phyloP scores from a whole-genome alignment of 164 flowering plant genomes.

The Nymphaea thermarum region DNA sequence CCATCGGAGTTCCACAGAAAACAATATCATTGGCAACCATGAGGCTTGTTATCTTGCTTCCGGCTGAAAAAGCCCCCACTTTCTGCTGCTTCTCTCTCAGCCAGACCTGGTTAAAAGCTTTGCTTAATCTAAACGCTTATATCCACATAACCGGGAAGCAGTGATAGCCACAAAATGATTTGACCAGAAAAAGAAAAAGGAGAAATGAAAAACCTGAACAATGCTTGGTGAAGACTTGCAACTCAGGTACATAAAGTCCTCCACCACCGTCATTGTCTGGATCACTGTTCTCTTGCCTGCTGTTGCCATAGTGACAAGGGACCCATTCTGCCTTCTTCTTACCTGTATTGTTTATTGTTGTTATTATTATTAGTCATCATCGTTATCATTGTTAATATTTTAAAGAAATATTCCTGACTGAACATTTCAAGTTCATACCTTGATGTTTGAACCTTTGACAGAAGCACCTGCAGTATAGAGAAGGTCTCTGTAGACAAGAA shows the following conservation, averaged over 20 bases:
- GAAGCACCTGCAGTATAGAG: constrained; percentile 37
- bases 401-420: too few species aligned
- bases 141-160: not conserved
- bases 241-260: constrained; percentile 65
- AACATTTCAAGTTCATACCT: constrained; percentile 22
- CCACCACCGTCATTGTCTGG: constrained; percentile 54
- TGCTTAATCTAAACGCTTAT: not conserved
- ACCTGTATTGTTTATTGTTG: constrained; percentile 27
- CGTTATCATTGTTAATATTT: too few species aligned
- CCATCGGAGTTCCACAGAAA: constrained; percentile 67
- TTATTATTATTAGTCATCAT: not conserved
- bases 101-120: constrained; percentile 44
- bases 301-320: constrained; percentile 28
- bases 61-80: constrained; percentile 71
- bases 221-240: constrained; percentile 41
- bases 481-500: constrained; percentile 45
- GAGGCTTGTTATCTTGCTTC: constrained; percentile 69
- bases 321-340: constrained; percentile 32
- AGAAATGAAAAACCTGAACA: constrained; percentile 12
- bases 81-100: constrained; percentile 50
- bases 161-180: not conserved
- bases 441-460: constrained; percentile 43
- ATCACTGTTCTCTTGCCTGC: constrained; percentile 28
- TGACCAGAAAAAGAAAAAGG: not conserved
- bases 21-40: constrained; percentile 62